phyloP scores from a whole-genome alignment of 352 stramenopile species.

The Phytophthora sp. region DNA sequence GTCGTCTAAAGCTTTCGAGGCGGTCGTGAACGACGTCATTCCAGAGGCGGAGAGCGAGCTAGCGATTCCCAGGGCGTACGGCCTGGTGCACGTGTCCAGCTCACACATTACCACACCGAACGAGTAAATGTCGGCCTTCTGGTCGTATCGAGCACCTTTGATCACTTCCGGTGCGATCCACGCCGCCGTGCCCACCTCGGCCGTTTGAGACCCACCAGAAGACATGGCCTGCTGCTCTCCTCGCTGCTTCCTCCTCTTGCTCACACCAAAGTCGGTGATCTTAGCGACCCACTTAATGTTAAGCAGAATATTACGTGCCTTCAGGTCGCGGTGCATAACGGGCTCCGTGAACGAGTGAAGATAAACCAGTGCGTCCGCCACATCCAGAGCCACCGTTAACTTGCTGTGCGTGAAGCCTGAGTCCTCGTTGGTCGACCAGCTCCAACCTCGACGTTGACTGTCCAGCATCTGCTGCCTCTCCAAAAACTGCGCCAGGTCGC shows the following conservation, averaged over 20 bases:
- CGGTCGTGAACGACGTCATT: slow-evolving; percentile 34
- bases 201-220: slow-evolving; percentile 37
- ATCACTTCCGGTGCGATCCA: slow-evolving; percentile 70
- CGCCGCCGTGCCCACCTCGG: slow-evolving; percentile 56
- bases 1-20: slow-evolving; percentile 12
- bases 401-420: slow-evolving; percentile 39
- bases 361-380: slow-evolving; percentile 49
- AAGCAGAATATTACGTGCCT: slow-evolving; percentile 64
- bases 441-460: slow-evolving; percentile 40
- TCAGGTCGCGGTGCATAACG: slow-evolving; percentile 67
- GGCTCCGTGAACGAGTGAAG: slow-evolving; percentile 46
- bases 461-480: slow-evolving; percentile 35
- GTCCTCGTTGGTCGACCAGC: slow-evolving; percentile 34
- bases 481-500: slow-evolving; percentile 44
- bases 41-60: slow-evolving; percentile 28
- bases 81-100: slow-evolving; percentile 53
- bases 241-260: slow-evolving; percentile 38
- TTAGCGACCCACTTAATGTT: slow-evolving; percentile 56
- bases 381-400: slow-evolving; percentile 40
- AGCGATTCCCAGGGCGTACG: slow-evolving; percentile 42
- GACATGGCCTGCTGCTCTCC: slow-evolving; percentile 17
- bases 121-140: slow-evolving; percentile 63
- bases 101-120: slow-evolving; percentile 62
- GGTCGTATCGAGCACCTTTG: slow-evolving; percentile 50
- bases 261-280: slow-evolving; percentile 68